Percentiles rank a stretch among this genome's conserved stretches.
These are phyloP conservation scores for Botrytis cinerea DNA, from an alignment of 2,329 filamentous ascomycete species.

Conservation along the genomic window DNA sequence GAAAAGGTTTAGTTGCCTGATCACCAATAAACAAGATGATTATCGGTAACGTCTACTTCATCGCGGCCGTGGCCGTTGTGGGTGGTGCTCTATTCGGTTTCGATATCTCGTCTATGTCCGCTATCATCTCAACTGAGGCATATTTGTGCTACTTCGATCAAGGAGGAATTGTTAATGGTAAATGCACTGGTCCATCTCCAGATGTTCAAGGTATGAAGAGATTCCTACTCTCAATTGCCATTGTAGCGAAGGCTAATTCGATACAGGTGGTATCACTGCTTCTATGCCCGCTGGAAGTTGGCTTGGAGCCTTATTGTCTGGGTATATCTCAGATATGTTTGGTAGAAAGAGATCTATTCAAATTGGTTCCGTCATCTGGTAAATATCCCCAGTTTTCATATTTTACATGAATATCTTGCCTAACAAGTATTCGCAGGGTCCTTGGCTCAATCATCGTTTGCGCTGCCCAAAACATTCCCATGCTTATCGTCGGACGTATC, in stretches of 20 bases:
- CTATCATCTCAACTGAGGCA: slow-evolving; percentile 53
- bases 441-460: slow-evolving; percentile 62
- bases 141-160: slow-evolving; percentile 56
- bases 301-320: slow-evolving; percentile 62
- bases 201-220: slow-evolving; percentile 43
- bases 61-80: slow-evolving; percentile 41
- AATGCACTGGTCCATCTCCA: slow-evolving; percentile 55
- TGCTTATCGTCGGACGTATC: slow-evolving; percentile 56
- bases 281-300: slow-evolving; percentile 72
- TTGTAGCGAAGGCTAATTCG: slow-evolving; percentile 50
- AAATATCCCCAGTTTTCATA: slow-evolving; percentile 13
- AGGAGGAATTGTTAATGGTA: slow-evolving; percentile 42
- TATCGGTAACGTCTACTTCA: slow-evolving; percentile 39
- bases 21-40: slow-evolving; percentile 30
- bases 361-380: slow-evolving; percentile 50
- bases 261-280: slow-evolving; percentile 67
- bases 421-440: slow-evolving; percentile 49
- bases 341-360: slow-evolving; percentile 53
- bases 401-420: background rate
- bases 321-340: slow-evolving; percentile 58
- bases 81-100: slow-evolving; percentile 46
- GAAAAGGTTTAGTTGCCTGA: slow-evolving; percentile 14
- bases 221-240: background rate
- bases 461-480: slow-evolving; percentile 55
- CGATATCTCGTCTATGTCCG: slow-evolving; percentile 60